Base-by-base conservation (phyloP, 768 basidiomycete species). In the Boletus rubropictus region DNA sequence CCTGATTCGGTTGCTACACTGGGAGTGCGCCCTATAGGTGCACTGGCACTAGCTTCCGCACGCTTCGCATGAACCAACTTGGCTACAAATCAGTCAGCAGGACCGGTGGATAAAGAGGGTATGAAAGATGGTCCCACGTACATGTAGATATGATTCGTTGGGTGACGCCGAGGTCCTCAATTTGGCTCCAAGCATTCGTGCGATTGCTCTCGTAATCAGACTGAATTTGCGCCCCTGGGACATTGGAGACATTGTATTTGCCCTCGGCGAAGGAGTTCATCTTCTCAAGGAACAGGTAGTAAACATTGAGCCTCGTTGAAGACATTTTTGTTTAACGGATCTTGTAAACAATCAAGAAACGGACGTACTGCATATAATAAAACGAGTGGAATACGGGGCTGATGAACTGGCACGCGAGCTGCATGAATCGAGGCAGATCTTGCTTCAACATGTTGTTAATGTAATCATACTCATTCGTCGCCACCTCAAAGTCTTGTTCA, bases 341-440 rank as follows among this genome's bases (percentile, higher is more conserved):
- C 11, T 6, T 22, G 25, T 2, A 14, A 37, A 31, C 24, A 29
- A 36, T 31, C 29, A 42, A 31, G 38, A 48, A 53, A 41, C 25
- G 42, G 24, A 81, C 92, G 61, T 60, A 94, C 91, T 98, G 92
- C 93, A 99, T 97, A 67, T 95, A 99, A 75, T 87, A 99, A 76
- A 93, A 93, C 15, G 92, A 95, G 58, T 95, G 86, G 79, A 97
- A 99, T n/a, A 98, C 73, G 1, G 96, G 96, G 55, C 94, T 86
- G 62, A 98, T 90, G 69, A 97, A 97, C 53, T 84, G 80, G 3
- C 90, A 86, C 1, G 87, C 75, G 52, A 97, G 79, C 24, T 72
- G 74, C 78, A 98, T 83, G 75, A 98, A 98, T n/a, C 81, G 81
- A 3, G 94, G 93, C 27, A 99, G 74, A 60, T 99, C 96, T 48